Conservation (phyloP, 805 yeast genomes). For the Candida awuae region DNA sequence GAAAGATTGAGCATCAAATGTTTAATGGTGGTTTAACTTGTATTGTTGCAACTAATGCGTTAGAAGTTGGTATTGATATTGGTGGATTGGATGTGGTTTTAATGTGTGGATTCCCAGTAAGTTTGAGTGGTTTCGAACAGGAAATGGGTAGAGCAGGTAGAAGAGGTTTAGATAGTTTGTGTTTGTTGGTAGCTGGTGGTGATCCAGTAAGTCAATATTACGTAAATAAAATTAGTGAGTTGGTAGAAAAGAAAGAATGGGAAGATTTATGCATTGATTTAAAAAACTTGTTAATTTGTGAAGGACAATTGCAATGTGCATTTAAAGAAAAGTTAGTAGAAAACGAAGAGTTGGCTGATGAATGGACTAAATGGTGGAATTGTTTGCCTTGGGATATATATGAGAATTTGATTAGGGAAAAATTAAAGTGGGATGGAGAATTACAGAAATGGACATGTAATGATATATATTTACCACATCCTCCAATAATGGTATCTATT, state of each 20-base stretch:
- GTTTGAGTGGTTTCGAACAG: constrained; percentile 82
- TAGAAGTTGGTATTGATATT: constrained; percentile 92
- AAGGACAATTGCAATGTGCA: constrained; percentile 89
- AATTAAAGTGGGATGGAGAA: constrained; percentile 34
- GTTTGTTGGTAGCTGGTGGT: constrained; percentile 73
- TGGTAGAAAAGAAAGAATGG: constrained; percentile 41
- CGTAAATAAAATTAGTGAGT: constrained; percentile 55
- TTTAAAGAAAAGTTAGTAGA: constrained; percentile 55
- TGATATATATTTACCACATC: constrained; percentile 69
- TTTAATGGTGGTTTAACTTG: constrained; percentile 80
- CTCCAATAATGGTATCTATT: constrained; percentile 64
- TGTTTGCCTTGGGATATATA: constrained; percentile 16
- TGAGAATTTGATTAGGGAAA: constrained; percentile 22
- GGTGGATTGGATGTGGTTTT: constrained; percentile 88
- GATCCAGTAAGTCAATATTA: constrained; percentile 84
- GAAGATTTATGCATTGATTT: constrained; percentile 56
- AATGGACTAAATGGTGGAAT: constrained; percentile 15
- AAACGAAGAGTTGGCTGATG: constrained; percentile 21
- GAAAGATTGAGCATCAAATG: constrained; percentile 85
- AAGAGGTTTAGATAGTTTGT: constrained; percentile 74
- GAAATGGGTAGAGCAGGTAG: constrained; percentile 98
- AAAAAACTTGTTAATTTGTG: constrained; percentile 54
- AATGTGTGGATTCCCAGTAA: constrained; percentile 86
- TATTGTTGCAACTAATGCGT: constrained; percentile 88
- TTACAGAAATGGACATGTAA: constrained; percentile 46